phyloP scores from a whole-genome alignment of 495 filamentous ascomycete species.

The Clavariopsis aquatica region DNA sequence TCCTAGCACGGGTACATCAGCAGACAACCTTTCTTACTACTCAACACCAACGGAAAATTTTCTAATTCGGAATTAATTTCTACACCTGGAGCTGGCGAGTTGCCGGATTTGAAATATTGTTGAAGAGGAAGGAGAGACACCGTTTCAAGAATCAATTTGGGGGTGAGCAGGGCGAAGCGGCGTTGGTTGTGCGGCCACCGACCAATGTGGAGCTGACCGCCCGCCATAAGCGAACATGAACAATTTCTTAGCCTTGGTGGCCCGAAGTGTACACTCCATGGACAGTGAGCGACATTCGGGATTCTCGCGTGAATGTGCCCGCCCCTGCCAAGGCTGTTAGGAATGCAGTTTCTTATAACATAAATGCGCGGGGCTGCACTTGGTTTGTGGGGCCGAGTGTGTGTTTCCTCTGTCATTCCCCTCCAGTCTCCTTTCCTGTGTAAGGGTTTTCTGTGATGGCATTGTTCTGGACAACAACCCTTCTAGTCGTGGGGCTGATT shows the following conservation, averaged over 20 bases:
- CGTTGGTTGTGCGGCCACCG: too few relatives aligned
- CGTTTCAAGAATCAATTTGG: too few relatives aligned
- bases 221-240: too few relatives aligned
- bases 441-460: constrained; percentile 1
- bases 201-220: too few relatives aligned
- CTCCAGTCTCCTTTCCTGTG: background rate
- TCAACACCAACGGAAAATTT: background rate
- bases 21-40: background rate
- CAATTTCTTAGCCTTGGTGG: too few relatives aligned
- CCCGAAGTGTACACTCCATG: too few relatives aligned
- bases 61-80: background rate
- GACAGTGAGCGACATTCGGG: too few relatives aligned
- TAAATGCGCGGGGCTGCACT: background rate
- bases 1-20: constrained; percentile 13
- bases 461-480: background rate
- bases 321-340: background rate
- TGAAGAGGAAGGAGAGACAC: too few relatives aligned
- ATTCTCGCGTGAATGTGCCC: too few relatives aligned
- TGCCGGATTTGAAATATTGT: background rate
- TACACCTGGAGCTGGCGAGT: background rate
- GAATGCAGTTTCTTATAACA: background rate
- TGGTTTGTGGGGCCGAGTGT: background rate
- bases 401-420: background rate
- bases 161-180: too few relatives aligned
- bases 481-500: background rate